Evolutionary conservation across 257 asterid genomes (phyloP).

Genomic region (Solanum chmielewskii): DNA sequence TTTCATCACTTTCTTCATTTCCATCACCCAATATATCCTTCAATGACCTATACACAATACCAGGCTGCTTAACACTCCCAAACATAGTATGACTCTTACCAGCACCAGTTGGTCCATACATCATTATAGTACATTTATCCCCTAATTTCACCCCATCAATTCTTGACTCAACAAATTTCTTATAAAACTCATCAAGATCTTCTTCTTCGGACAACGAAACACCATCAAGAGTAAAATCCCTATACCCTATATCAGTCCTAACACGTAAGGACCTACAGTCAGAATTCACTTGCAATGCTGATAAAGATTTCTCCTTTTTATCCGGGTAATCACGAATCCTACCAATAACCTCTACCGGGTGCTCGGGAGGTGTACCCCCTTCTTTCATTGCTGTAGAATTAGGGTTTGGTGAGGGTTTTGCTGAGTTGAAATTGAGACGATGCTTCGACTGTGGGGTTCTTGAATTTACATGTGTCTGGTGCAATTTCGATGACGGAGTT

Average conservation of each 20-base stretch:
- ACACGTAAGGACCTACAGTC: conserved; percentile 53
- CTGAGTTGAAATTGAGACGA: conserved; percentile 37
- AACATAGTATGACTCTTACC: conserved; percentile 97
- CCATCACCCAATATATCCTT: conserved; percentile 64
- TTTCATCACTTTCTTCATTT: conserved; percentile 19
- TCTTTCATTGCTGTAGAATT: conserved; percentile 4
- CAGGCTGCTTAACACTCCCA: conserved; percentile 60
- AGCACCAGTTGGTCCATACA: conserved; percentile 96
- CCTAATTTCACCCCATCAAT: conserved; percentile 72
- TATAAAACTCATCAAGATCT: conserved; percentile 62
- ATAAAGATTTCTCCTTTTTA: conserved; percentile 18
- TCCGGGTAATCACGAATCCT: conserved; percentile 70
- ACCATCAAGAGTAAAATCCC: conserved; percentile 79
- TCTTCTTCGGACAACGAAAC: conserved; percentile 70
- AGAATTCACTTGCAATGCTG: conserved; percentile 41
- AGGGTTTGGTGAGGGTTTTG: conserved; percentile 18
- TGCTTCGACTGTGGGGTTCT: conserved; percentile 64
- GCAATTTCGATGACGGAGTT: conserved; percentile 29
- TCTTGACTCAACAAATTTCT: conserved; percentile 62
- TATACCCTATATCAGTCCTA: conserved; percentile 69
- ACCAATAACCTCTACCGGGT: conserved; percentile 87
- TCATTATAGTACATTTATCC: conserved; percentile 82
- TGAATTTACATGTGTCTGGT: conserved; percentile 15
- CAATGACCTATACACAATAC: conserved; percentile 73
- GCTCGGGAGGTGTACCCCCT: conserved; percentile 34